Evolutionary conservation across 2,329 filamentous ascomycete species (phyloP).

Genomic region (Diplodia corticola): DNA sequence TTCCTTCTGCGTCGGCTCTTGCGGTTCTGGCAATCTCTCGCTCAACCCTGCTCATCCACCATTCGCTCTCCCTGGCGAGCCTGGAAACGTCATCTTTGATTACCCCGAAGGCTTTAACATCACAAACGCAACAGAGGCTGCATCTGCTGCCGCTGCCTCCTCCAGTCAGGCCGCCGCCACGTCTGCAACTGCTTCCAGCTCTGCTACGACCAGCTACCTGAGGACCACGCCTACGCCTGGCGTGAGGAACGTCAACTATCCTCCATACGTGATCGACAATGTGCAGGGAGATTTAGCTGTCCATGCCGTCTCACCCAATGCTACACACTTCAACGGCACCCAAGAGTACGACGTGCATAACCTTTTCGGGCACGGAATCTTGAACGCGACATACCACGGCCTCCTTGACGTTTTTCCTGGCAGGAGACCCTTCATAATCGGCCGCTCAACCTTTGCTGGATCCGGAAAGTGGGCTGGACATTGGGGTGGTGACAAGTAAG

Average conservation of each 20-base stretch:
- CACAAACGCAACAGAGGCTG: slow-evolving; percentile 68
- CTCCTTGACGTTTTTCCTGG: slow-evolving; percentile 63
- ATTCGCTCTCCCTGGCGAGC: slow-evolving; percentile 65
- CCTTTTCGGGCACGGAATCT: slow-evolving; percentile 71
- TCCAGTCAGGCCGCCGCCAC: slow-evolving; percentile 52
- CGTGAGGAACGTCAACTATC: slow-evolving; percentile 67
- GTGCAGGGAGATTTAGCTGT: slow-evolving; percentile 70
- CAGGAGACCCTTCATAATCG: slow-evolving; percentile 81
- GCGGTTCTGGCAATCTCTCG: slow-evolving; percentile 64
- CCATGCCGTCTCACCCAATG: slow-evolving; percentile 73
- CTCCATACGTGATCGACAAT: slow-evolving; percentile 76
- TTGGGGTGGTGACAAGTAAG: slow-evolving; percentile 71
- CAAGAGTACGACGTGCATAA: slow-evolving; percentile 84
- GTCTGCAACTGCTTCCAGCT: slow-evolving; percentile 31
- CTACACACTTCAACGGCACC: slow-evolving; percentile 71
- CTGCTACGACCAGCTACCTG: slow-evolving; percentile 48
- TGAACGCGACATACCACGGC: slow-evolving; percentile 74
- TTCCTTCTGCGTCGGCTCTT: slow-evolving; percentile 70
- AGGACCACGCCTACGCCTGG: slow-evolving; percentile 63
- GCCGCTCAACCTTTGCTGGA: slow-evolving; percentile 77
- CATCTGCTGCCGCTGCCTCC: slow-evolving; percentile 57
- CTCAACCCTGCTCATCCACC: slow-evolving; percentile 69
- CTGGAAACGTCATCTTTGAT: slow-evolving; percentile 57
- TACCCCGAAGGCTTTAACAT: slow-evolving; percentile 71
- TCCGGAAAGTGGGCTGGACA: slow-evolving; percentile 75